phyloP scores from a whole-genome alignment of 805 yeast genomes.

The Yarrowia porcina region DNA sequence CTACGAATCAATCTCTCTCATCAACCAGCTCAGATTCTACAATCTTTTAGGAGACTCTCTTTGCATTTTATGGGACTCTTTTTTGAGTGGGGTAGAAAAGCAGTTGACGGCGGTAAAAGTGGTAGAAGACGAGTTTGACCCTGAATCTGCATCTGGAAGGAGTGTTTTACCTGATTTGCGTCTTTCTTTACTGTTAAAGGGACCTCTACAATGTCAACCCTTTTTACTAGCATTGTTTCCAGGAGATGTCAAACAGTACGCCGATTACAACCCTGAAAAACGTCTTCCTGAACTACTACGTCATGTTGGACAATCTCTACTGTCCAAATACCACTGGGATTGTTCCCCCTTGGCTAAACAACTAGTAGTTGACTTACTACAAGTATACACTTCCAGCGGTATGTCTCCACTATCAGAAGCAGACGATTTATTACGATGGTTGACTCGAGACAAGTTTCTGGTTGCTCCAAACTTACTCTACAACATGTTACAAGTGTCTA shows the following conservation, averaged over 20 bases:
- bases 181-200: not conserved
- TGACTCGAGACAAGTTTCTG: not conserved
- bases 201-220: not conserved
- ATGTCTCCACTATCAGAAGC: not conserved
- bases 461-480: not conserved
- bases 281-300: not conserved
- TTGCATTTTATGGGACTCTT: constrained; percentile 10
- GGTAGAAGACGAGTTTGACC: not conserved
- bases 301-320: not conserved
- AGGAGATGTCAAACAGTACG: not conserved
- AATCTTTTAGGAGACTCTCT: not conserved
- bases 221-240: not conserved
- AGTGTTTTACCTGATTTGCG: not conserved
- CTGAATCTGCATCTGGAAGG: not conserved
- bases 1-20: not conserved
- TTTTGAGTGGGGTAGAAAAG: not conserved
- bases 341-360: not conserved
- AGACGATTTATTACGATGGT: not conserved
- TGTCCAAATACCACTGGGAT: not conserved
- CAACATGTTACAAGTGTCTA: not conserved
- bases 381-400: not conserved
- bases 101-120: not conserved
- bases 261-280: not conserved
- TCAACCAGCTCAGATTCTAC: not conserved
- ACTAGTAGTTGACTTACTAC: not conserved